Percentiles rank a stretch among this genome's conserved stretches.
Conservation (phyloP, 768 basidiomycete genomes). For the Kwoniella sp. region DNA sequence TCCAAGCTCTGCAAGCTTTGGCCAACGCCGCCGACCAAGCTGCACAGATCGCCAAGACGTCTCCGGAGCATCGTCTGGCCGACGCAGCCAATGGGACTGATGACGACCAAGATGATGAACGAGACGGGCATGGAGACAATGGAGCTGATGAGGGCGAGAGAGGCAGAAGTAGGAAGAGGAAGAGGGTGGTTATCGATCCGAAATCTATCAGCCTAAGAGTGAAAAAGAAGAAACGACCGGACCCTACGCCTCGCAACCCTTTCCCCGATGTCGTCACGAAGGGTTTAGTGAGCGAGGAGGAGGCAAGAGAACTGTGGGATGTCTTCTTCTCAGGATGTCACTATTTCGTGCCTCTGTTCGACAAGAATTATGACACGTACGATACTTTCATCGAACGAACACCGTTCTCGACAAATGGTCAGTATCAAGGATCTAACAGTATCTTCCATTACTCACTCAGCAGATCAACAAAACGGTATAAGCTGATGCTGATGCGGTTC, state of each 20-base stretch:
- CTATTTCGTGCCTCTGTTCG: constrained; percentile 93
- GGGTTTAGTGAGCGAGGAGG: constrained; percentile 80
- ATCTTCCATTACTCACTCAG: neutral
- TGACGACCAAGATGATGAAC: constrained; percentile 9
- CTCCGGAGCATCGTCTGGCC: constrained; percentile 10
- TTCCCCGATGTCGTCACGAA: constrained; percentile 59
- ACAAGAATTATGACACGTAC: constrained; percentile 88
- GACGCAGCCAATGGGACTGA: constrained; percentile 11
- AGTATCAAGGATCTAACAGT: constrained; percentile 3
- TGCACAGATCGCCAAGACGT: constrained; percentile 58
- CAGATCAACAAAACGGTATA: too few relatives aligned
- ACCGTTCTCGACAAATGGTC: constrained; percentile 91
- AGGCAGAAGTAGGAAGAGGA: constrained; percentile 74
- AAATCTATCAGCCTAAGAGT: constrained; percentile 64
- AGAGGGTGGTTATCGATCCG: constrained; percentile 77
- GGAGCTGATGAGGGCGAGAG: constrained; percentile 18
- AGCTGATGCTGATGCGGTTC: too few relatives aligned
- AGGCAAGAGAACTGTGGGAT: constrained; percentile 88
- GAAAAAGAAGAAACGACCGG: constrained; percentile 52
- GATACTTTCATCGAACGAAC: constrained; percentile 88
- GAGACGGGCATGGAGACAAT: constrained; percentile 2
- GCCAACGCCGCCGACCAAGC: constrained; percentile 90
- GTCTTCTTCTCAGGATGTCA: constrained; percentile 98
- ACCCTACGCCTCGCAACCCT: constrained; percentile 54
- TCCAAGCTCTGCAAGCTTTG: constrained; percentile 88